Conservation (phyloP, 148 eudicot species). For the Diospyros kaki region DNA sequence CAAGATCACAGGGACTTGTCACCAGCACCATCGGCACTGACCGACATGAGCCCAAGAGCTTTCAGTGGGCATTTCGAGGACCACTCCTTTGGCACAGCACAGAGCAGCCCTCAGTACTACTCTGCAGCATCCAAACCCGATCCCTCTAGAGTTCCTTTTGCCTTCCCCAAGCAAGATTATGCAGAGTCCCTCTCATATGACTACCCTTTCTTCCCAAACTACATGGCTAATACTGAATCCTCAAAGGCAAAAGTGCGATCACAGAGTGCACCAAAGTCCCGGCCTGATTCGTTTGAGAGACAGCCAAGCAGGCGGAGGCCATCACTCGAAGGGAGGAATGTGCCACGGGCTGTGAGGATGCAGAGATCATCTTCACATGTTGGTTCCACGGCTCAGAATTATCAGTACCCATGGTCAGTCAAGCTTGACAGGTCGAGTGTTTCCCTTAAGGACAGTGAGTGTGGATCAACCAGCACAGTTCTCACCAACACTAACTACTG, state of each 20-base stretch:
- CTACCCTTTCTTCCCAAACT: slow-evolving; percentile 57
- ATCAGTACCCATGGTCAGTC: slow-evolving; percentile 65
- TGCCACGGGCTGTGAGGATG: slow-evolving; percentile 79
- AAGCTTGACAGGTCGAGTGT: slow-evolving; percentile 69
- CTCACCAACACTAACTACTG: slow-evolving; percentile 57
- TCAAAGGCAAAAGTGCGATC: slow-evolving; percentile 83
- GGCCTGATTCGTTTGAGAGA: slow-evolving; percentile 63
- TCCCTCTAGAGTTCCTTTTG: slow-evolving; percentile 25
- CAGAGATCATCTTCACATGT: slow-evolving; percentile 90
- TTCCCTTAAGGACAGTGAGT: slow-evolving; percentile 80
- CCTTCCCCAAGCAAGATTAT: slow-evolving; percentile 43
- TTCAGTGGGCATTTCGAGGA: slow-evolving; percentile 78
- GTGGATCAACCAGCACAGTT: slow-evolving; percentile 76
- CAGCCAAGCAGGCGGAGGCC: slow-evolving; percentile 61
- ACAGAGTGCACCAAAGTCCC: slow-evolving; percentile 89
- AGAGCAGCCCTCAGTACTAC: slow-evolving; percentile 72
- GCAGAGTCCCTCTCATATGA: slow-evolving; percentile 56
- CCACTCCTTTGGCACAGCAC: slow-evolving; percentile 52
- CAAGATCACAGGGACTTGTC: slow-evolving; percentile 47
- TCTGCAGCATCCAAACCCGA: slow-evolving; percentile 46
- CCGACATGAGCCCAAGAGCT: slow-evolving; percentile 68
- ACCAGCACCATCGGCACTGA: slow-evolving; percentile 65
- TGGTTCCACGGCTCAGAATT: slow-evolving; percentile 54
- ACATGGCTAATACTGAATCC: slow-evolving; percentile 93
- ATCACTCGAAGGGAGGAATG: slow-evolving; percentile 74